phyloP scores from a whole-genome alignment of 2,329 filamentous ascomycete species.

The Colletotrichum musae region DNA sequence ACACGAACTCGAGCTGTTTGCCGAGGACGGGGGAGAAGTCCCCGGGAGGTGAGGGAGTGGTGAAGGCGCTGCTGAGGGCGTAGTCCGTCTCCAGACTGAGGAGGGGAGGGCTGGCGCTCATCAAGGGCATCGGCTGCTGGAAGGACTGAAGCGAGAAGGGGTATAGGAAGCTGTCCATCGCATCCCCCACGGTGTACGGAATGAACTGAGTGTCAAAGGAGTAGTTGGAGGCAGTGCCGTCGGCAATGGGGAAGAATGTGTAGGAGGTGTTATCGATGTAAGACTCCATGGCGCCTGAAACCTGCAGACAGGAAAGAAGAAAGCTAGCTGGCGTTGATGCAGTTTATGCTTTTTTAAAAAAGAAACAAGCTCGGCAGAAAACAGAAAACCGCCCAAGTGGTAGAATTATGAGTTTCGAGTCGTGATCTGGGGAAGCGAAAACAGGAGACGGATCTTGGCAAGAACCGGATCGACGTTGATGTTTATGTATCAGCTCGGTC shows the following conservation, averaged over 20 bases:
- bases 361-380: neutral
- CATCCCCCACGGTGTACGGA: conserved; percentile 15
- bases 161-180: conserved; percentile 20
- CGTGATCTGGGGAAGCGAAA: conserved; percentile 2
- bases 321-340: no score
- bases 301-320: conserved; percentile 5
- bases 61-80: neutral
- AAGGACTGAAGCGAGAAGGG: conserved; percentile 18
- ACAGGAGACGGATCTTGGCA: conserved; percentile 2
- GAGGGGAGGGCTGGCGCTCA: neutral
- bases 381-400: conserved; percentile 2
- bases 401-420: neutral
- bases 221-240: conserved; percentile 2
- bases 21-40: conserved; percentile 21
- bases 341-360: neutral
- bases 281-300: conserved; percentile 23
- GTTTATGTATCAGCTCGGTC: conserved; percentile 31
- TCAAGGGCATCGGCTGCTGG: conserved; percentile 15
- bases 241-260: conserved; percentile 19
- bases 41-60: conserved; percentile 3
- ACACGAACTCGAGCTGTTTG: conserved; percentile 11
- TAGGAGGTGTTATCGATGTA: conserved; percentile 28
- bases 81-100: neutral
- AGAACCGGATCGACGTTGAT: conserved; percentile 26
- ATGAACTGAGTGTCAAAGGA: conserved; percentile 30